Base-by-base conservation (phyloP, 768 basidiomycete species). In the Calvatia gigantea region DNA sequence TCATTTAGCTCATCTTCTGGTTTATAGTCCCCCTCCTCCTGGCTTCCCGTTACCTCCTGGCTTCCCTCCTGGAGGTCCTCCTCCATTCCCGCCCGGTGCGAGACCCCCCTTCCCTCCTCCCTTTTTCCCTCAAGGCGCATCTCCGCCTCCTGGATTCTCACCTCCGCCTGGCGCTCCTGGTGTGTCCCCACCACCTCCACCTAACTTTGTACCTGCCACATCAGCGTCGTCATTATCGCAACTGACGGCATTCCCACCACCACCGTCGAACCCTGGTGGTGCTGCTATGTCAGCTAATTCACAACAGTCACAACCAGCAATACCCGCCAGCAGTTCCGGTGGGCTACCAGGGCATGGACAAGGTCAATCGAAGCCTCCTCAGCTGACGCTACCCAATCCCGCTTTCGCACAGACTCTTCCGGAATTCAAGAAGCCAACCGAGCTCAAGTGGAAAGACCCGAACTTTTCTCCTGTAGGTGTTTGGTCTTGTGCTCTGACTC, bases 371-470 rank as follows among this genome's bases (percentile, higher is more conserved):
- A 67, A 64, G 39, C 68, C 69, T 23, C 58, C 67, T 9, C 66
- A 69, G 49, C 70, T 74, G 15, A 72, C 67, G 2, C 69, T 89
- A 35, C 89, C 88, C 1, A 78, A 84, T 62, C 75, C 80, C 7
- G 70, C 75, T 4, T 68, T 83, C 35, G 73, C 76, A 17, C 88
- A 91, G 72, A 83, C 78, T 12, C 86, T 89, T 62, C 81, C 86
- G 8, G 76, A 82, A 1, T 83, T 90, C 64, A 93, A 91, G 76
- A 90, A 91, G 67, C 73, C 77, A 12, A 89, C 89, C 1, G 77
- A 78, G 19, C 74, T 94, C 41, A 88, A 91, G 67, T 89, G 85
- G 69, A 66, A 73, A 12, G 88, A 94, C 63, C 72, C 91, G 0
- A 91, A 92, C 64, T 91, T 89, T 67, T 84, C 82, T 55, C 87